Conservation (phyloP, 2,329 filamentous ascomycete genomes). For the Exophiala oligosperma region DNA sequence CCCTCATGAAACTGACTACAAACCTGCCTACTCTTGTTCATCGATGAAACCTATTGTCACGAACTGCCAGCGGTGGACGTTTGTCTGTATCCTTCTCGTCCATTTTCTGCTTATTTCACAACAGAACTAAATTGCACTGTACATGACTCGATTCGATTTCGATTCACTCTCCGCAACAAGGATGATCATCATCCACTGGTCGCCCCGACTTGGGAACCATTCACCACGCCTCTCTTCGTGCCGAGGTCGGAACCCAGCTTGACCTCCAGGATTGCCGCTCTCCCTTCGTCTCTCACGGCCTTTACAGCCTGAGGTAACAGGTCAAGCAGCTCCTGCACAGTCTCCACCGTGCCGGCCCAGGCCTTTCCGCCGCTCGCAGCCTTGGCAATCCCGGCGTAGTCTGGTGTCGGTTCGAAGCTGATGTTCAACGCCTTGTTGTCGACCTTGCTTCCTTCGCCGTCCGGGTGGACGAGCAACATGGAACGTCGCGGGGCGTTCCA, state of each 20-base stretch:
- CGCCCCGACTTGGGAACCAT: no score
- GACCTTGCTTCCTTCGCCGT: slow-evolving; percentile 61
- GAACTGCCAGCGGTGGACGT: no score
- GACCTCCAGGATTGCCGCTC: slow-evolving; percentile 62
- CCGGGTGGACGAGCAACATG: slow-evolving; percentile 64
- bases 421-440: slow-evolving; percentile 67
- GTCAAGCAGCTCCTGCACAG: slow-evolving; percentile 55
- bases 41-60: no score
- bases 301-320: slow-evolving; percentile 60
- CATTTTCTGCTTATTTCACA: no score
- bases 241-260: slow-evolving; percentile 13
- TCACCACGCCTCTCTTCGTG: no score
- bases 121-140: no score
- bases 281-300: slow-evolving; percentile 54
- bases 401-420: slow-evolving; percentile 64
- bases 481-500: slow-evolving; percentile 67
- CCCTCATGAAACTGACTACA: no score
- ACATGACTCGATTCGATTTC: no score
- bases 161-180: neutral
- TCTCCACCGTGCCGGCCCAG: slow-evolving; percentile 61
- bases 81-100: no score
- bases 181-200: neutral
- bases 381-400: slow-evolving; percentile 68
- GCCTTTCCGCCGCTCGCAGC: slow-evolving; percentile 61
- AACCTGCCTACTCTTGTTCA: no score